phyloP scores from a whole-genome alignment of 1,139 yeast genomes.

The Candida sanyaensis region DNA sequence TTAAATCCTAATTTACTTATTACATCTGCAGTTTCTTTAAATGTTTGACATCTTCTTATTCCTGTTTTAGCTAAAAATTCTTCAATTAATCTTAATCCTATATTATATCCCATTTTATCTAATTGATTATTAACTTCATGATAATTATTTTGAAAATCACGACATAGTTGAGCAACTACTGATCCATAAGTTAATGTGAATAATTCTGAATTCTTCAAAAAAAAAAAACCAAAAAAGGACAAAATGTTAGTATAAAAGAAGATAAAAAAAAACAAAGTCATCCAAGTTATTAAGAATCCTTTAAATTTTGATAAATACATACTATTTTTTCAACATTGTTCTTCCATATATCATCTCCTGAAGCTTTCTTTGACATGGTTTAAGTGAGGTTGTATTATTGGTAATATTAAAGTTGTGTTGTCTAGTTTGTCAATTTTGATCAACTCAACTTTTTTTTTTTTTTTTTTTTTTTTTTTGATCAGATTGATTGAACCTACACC shows the following conservation, averaged over 20 bases:
- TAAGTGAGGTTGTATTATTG: not conserved
- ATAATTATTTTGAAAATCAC: constrained; percentile 78
- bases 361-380: constrained; percentile 14
- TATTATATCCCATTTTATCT: constrained; percentile 93
- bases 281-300: too few relatives aligned
- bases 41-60: constrained; percentile 73
- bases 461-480: not conserved
- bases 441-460: too few relatives aligned
- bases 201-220: constrained; percentile 75
- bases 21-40: constrained; percentile 87
- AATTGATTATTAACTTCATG: constrained; percentile 77
- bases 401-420: not conserved
- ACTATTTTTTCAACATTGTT: constrained; percentile 83
- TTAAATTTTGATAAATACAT: constrained; percentile 25
- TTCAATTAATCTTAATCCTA: constrained; percentile 88
- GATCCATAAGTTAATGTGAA: constrained; percentile 94
- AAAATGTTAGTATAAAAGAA: not conserved
- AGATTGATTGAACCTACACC: too few relatives aligned
- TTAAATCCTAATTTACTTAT: constrained; percentile 87
- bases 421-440: not conserved
- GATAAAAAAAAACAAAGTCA: not conserved
- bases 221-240: not conserved
- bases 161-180: constrained; percentile 88
- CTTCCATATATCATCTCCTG: constrained; percentile 92
- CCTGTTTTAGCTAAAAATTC: constrained; percentile 91